Conservation (phyloP, 169 alveolate genomes). For the Plasmodium blacklocki region DNA sequence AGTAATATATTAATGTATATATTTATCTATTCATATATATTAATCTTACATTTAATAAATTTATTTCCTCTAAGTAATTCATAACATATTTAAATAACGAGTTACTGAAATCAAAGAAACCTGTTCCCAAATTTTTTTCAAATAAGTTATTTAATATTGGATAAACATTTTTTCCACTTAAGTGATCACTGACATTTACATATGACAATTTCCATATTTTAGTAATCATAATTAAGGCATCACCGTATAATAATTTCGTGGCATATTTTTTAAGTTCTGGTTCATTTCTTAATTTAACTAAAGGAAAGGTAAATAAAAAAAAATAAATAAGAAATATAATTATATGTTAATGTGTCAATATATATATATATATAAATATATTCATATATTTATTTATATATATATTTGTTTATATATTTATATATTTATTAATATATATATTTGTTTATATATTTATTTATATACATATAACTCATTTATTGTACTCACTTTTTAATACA, state of each 20-base stretch:
- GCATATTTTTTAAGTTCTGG: constrained; percentile 42
- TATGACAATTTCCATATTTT: constrained; percentile 75
- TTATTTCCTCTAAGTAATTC: constrained; percentile 21
- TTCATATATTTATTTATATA: constrained; percentile 1
- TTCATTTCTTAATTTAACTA: constrained; percentile 25
- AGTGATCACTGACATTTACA: constrained; percentile 38
- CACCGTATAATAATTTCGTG: constrained; percentile 61
- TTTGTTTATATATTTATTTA: not conserved
- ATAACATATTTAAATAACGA: constrained; percentile 51
- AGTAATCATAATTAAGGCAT: constrained; percentile 58
- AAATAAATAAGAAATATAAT: not conserved
- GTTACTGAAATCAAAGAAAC: constrained; percentile 70
- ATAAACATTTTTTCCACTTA: constrained; percentile 27
- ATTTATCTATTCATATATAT: not conserved
- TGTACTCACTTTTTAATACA: constrained; percentile 43
- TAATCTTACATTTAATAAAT: constrained; percentile 45
- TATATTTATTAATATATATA: not conserved
- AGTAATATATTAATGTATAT: not conserved
- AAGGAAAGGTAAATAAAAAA: not conserved
- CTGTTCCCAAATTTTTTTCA: constrained; percentile 70
- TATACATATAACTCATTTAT: not conserved
- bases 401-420: not conserved
- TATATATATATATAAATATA: constrained; percentile 9
- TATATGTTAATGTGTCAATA: not conserved
- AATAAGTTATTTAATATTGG: constrained; percentile 52